A percentile compares a stretch with the other conserved stretches of the same genome.
Evolutionary conservation across 2,329 filamentous ascomycete genomes (phyloP).

Genomic region (Fusarium sp.): DNA sequence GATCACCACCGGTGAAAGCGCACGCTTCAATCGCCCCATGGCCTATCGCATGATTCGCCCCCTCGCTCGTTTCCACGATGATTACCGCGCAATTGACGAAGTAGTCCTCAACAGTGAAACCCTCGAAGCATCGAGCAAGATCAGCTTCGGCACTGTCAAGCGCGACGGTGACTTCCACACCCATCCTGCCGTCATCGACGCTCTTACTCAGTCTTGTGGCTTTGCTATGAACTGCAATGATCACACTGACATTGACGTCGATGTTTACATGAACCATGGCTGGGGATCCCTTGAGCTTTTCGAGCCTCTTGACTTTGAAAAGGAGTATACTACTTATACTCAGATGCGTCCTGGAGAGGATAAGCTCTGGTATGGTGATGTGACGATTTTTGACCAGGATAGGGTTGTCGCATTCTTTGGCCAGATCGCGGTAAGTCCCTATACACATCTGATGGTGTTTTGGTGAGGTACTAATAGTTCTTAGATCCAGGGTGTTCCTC

Average conservation of each 20-base stretch:
- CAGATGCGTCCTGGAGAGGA: conserved; percentile 34
- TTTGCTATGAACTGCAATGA: conserved; percentile 44
- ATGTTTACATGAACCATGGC: conserved; percentile 40
- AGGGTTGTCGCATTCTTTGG: conserved; percentile 55
- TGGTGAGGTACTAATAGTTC: neutral
- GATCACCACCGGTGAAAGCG: conserved; percentile 20
- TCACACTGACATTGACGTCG: conserved; percentile 30
- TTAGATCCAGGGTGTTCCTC: conserved; percentile 34
- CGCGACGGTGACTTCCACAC: conserved; percentile 32
- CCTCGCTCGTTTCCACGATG: conserved; percentile 35
- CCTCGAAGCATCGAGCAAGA: conserved; percentile 21
- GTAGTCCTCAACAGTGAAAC: conserved; percentile 36
- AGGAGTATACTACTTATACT: conserved; percentile 35
- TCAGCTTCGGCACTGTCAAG: conserved; percentile 38
- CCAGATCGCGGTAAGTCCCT: conserved; percentile 46
- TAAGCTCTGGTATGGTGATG: conserved; percentile 56
- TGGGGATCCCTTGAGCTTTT: conserved; percentile 39
- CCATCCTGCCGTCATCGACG: conserved; percentile 39
- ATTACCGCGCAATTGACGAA: conserved; percentile 40
- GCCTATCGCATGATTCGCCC: conserved; percentile 40
- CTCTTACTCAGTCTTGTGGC: conserved; percentile 36
- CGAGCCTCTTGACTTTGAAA: conserved; percentile 37
- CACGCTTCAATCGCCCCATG: conserved; percentile 41
- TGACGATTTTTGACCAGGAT: conserved; percentile 66
- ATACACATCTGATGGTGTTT: fast-evolving